Evolutionary conservation across 2,329 filamentous ascomycete genomes (phyloP).

Genomic region (Trichoderma citrinoviride): DNA sequence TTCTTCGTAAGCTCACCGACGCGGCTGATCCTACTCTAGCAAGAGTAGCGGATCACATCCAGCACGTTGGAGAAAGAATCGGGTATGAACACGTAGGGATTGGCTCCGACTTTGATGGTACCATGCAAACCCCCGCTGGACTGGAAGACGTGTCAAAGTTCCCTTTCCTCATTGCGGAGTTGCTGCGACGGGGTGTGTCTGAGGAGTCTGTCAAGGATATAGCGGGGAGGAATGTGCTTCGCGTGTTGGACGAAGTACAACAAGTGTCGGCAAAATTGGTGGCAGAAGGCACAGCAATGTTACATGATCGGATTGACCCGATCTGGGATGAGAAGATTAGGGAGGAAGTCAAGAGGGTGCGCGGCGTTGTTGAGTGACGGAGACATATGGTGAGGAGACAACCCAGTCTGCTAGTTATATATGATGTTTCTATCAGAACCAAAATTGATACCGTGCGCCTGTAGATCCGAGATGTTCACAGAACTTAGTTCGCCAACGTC

Average conservation of each 20-base stretch:
- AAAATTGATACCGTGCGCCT: too few relatives aligned
- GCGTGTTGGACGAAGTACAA: neutral
- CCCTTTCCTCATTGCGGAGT: slow-evolving; percentile 43
- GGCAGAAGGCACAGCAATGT: neutral
- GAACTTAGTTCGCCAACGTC: too few relatives aligned
- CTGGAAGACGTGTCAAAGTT: slow-evolving; percentile 79
- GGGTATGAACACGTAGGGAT: slow-evolving; percentile 81
- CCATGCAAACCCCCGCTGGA: slow-evolving; percentile 60
- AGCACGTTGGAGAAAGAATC: slow-evolving; percentile 71
- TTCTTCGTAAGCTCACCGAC: slow-evolving; percentile 70
- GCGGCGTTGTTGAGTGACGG: neutral
- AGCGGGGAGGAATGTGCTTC: neutral
- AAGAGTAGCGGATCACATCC: slow-evolving; percentile 73
- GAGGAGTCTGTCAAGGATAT: slow-evolving; percentile 6
- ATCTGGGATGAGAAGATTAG: slow-evolving; percentile 11
- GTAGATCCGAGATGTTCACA: too few relatives aligned
- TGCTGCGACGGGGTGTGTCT: slow-evolving; percentile 17
- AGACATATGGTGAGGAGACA: neutral
- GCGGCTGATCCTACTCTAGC: slow-evolving; percentile 64
- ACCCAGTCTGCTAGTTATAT: too few relatives aligned
- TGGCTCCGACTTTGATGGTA: slow-evolving; percentile 81
- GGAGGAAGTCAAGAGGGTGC: slow-evolving; percentile 1
- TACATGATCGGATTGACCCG: slow-evolving; percentile 14
- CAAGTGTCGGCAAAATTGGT: neutral
- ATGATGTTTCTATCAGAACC: neutral